Evolutionary conservation across 164 flowering plant genomes (phyloP).

Genomic region (Liquidambar formosana): DNA sequence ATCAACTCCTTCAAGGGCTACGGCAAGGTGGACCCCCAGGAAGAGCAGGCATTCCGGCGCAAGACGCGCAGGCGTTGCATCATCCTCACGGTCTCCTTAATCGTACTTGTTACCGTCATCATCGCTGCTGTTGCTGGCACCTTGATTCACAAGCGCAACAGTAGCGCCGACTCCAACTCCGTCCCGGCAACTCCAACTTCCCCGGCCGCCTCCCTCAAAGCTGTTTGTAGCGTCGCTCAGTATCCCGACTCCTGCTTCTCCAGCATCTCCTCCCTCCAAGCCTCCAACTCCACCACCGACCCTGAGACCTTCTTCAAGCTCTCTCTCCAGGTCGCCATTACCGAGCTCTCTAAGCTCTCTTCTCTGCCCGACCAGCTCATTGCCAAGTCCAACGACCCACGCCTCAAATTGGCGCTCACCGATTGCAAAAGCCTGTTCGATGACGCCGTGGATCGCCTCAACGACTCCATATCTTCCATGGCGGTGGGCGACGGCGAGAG

Average conservation of each 20-base stretch:
- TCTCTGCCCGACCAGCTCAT: constrained; percentile 24
- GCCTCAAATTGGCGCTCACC: constrained; percentile 28
- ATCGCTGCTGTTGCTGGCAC: constrained; percentile 45
- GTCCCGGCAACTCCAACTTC: constrained; percentile 7
- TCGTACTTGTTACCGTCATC: constrained; percentile 42
- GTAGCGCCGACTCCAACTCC: neutral
- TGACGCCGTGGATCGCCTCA: constrained; percentile 35
- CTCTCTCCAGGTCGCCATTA: constrained; percentile 44
- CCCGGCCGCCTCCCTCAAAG: constrained; percentile 26
- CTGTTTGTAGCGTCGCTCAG: constrained; percentile 47
- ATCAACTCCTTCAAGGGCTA: constrained; percentile 71
- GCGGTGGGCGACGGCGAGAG: constrained; percentile 12
- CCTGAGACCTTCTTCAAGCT: constrained; percentile 44
- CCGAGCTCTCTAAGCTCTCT: constrained; percentile 37
- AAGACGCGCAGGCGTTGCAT: constrained; percentile 49
- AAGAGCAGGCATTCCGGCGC: constrained; percentile 43
- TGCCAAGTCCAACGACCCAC: constrained; percentile 15
- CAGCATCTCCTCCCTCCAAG: constrained; percentile 28
- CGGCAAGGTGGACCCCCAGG: constrained; percentile 55
- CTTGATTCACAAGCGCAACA: constrained; percentile 27
- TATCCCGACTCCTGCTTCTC: constrained; percentile 50
- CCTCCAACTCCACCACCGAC: constrained; percentile 24
- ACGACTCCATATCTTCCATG: constrained; percentile 34
- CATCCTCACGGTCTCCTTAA: constrained; percentile 46
- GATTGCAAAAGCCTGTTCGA: constrained; percentile 50